These are phyloP conservation scores for Lunasporangiospora selenospora DNA, from an alignment of 192 early-diverging fungal genomes.

Conservation along the genomic window DNA sequence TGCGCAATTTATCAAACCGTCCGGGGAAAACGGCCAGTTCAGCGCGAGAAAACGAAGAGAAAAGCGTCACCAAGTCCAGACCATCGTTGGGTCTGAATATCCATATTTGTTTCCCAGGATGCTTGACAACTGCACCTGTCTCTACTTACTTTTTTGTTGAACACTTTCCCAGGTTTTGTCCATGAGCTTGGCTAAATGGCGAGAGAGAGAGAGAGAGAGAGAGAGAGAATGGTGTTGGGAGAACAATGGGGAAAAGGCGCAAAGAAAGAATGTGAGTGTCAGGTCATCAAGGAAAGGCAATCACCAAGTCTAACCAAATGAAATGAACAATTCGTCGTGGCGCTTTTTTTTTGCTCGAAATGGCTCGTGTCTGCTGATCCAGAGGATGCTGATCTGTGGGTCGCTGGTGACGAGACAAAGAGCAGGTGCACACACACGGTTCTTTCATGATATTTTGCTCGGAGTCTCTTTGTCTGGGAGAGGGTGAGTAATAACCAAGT, in stretches of 20 bases:
- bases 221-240: not conserved
- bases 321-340: too few species aligned
- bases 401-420: too few species aligned
- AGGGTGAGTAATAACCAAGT: not conserved
- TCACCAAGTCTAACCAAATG: too few species aligned
- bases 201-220: not conserved
- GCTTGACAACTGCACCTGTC: slow-evolving; percentile 7
- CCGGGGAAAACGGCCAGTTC: not conserved
- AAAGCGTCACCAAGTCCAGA: not conserved
- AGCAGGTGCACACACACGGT: too few species aligned
- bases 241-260: not conserved
- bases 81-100: not conserved
- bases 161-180: slow-evolving; percentile 87
- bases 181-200: slow-evolving; percentile 60
- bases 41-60: not conserved
- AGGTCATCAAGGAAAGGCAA: too few species aligned
- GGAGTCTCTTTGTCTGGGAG: too few species aligned
- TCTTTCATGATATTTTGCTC: too few species aligned
- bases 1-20: not conserved
- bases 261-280: too few species aligned
- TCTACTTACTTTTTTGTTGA: slow-evolving; percentile 88
- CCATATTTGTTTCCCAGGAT: not conserved
- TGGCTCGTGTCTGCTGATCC: too few species aligned
- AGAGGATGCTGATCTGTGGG: too few species aligned
- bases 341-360: too few species aligned